Evolutionary conservation across 352 stramenopile species (phyloP).

Genomic region (Peronospora belbahrii): DNA sequence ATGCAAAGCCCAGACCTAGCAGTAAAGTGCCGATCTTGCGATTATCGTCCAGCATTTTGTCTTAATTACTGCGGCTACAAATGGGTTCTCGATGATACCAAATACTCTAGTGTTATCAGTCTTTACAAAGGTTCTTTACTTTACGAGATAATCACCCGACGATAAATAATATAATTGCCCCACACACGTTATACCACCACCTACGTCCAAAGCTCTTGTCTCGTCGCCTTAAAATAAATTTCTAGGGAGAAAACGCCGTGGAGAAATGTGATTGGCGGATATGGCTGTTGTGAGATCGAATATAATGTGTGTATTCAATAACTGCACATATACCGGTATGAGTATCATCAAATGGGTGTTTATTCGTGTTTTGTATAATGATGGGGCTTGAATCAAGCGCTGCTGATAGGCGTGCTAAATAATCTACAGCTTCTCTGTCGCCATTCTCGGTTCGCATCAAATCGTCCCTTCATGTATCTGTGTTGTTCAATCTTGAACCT

Average conservation of each 20-base stretch:
- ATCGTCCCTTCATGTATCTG: constrained; percentile 13
- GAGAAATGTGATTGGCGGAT: constrained; percentile 26
- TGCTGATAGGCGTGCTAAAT: constrained; percentile 33
- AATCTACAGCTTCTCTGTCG: constrained; percentile 36
- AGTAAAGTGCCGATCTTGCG: constrained; percentile 93
- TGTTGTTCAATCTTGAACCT: constrained; percentile 21
- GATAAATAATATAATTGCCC: not conserved
- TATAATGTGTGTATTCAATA: constrained; percentile 1
- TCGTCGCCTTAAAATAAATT: constrained; percentile 6
- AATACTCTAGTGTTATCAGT: not conserved
- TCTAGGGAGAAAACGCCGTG: constrained; percentile 14
- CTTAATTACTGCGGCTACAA: not conserved
- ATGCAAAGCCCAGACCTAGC: constrained; percentile 87
- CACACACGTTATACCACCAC: not conserved
- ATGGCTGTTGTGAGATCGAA: constrained; percentile 12
- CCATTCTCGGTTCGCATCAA: constrained; percentile 1
- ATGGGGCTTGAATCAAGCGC: constrained; percentile 20
- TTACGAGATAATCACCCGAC: not conserved
- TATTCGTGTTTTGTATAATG: constrained; percentile 12
- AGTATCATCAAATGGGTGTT: too few species aligned
- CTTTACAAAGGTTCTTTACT: not conserved
- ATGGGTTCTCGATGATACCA: not conserved
- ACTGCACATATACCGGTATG: not conserved
- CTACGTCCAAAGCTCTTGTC: constrained; percentile 3
- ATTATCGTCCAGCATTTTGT: constrained; percentile 87